Evolutionary conservation across 495 filamentous ascomycete genomes (phyloP), one percentile per base, ranked within the genome.

Genomic region (Penicillium desertorum): DNA sequence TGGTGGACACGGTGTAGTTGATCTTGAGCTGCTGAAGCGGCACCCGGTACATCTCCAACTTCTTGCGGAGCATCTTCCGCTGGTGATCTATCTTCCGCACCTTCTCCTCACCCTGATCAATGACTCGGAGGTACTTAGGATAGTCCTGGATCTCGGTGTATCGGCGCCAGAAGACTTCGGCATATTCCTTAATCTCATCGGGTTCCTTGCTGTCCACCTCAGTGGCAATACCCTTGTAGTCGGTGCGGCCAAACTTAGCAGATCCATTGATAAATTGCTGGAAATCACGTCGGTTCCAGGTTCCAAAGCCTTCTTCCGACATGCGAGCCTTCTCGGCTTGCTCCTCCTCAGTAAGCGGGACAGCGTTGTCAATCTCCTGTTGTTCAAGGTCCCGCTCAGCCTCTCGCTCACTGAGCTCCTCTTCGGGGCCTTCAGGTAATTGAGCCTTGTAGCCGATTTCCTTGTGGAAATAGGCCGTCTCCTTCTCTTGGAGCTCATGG

Each of bases 1-100:
- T 99, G 3, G 95, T 99, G 3, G 91, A 96, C 20, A 99, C 94
- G 1, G 91, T 94, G 71, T 99, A 99, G 75, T 94, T 96, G 76
- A 99, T 90, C 79, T 96, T 96, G 54, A 99, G 83, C 72, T 99
- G 95, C 72, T 98, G 92, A 4, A 99, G 81, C 29, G 95, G 95
- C 43, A 97, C 93, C 5, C 92, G 90, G 70, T 96, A 98, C 82
- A 92, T 90, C 60, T 86, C 80, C 80, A 99, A 86, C 82, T 99
- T 99, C 81, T 90, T 93, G 48, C 86, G 82, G 37, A 99, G 81
- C 88, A 99, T 89, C 77, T 92, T 91, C 51, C 91, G 86, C 69
- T 98, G 93, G 67, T 96, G 90, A 59, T 90, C 88, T 59, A 91
- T 88, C 76, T 93, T 96, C 23, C 86, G 84, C 53, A 87, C 83